Conservation (phyloP, 495 filamentous ascomycete genomes). For the Hypoxylon fuscum region DNA sequence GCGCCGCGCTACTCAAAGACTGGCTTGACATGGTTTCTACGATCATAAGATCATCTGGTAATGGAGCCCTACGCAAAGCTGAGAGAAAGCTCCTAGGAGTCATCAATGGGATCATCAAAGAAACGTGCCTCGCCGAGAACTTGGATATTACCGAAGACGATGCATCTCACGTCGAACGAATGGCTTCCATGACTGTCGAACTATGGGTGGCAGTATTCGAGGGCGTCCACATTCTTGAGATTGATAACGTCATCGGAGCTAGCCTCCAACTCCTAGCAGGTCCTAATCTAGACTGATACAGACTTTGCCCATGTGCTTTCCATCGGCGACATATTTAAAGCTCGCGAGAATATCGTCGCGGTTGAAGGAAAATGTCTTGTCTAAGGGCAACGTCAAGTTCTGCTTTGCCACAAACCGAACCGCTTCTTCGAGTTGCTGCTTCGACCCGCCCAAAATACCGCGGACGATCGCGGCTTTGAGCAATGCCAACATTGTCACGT, state of each 20-base stretch:
- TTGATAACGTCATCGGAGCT: constrained; percentile 21
- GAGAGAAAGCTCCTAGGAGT: constrained; percentile 21
- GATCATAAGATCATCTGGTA: constrained; percentile 10
- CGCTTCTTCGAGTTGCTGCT: constrained; percentile 37
- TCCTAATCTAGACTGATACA: constrained; percentile 39
- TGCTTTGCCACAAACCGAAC: constrained; percentile 14
- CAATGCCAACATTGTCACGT: not conserved
- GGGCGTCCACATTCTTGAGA: constrained; percentile 26
- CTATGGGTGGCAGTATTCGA: constrained; percentile 23
- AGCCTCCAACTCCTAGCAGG: constrained; percentile 15
- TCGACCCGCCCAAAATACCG: constrained; percentile 23
- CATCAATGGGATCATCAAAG: constrained; percentile 22
- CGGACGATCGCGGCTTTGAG: not conserved
- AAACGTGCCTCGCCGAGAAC: constrained; percentile 16
- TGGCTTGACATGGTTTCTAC: constrained; percentile 60
- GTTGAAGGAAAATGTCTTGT: constrained; percentile 42
- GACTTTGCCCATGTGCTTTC: constrained; percentile 45
- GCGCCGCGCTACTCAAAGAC: constrained; percentile 58
- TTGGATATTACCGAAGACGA: constrained; percentile 24
- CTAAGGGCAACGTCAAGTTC: constrained; percentile 25
- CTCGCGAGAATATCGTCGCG: constrained; percentile 37
- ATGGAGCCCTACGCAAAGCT: constrained; percentile 7
- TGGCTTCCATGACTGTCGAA: constrained; percentile 10
- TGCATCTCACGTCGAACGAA: constrained; percentile 10
- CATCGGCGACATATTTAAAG: constrained; percentile 34